Base-by-base conservation (phyloP, 257 asterid genomes). In the Parsonsia alboflavescens region DNA sequence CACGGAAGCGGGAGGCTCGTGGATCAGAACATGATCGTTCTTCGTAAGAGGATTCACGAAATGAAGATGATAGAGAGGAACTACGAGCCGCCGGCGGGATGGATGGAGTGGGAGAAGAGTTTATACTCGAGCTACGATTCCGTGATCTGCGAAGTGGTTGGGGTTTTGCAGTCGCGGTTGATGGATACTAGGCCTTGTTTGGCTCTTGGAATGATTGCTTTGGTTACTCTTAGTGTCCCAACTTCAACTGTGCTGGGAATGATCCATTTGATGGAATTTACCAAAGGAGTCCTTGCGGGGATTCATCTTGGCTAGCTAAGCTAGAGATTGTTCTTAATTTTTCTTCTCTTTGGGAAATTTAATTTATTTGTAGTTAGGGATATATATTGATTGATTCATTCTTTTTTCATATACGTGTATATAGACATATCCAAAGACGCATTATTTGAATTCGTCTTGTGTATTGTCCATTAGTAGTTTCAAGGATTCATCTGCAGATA, bases 71-170 rank as follows among this genome's bases (percentile, higher is more conserved):
- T 71, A 0, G 91, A 85, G 76, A 71, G 59, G 13, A 76, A 73
- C 53, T 72, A 80, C 4, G 74, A 77, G 67, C 86, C 88, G 1
- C 89, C 86, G 0, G 16, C 78, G 0, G 72, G 73, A 2, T 85
- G 87, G 91, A 79, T 80, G 87, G 81, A 64, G 0, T 85, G 86
- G 89, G 91, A 85, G 84, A 85, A 83, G 67, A 53, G 64, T 22
- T 74, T 72, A 24, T 82, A 73, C 33, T 16, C 41, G 0, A 54
- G 63, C n/a, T 84, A 82, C 6, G 74, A 77, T 17, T 48, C 76
- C 0, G 72, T 75, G 61, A 81, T 85, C 8, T 68, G 83, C 41
- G 84, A 81, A 22, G 83, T 77, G 33, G 71, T 87, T 49, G 91
- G 85, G 36, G 45, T 79, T 1, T 53, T 83, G 74, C 89, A 85